Evolutionary conservation across 2,329 filamentous ascomycete genomes (phyloP).

Genomic region (Endoconidiophora polonica): DNA sequence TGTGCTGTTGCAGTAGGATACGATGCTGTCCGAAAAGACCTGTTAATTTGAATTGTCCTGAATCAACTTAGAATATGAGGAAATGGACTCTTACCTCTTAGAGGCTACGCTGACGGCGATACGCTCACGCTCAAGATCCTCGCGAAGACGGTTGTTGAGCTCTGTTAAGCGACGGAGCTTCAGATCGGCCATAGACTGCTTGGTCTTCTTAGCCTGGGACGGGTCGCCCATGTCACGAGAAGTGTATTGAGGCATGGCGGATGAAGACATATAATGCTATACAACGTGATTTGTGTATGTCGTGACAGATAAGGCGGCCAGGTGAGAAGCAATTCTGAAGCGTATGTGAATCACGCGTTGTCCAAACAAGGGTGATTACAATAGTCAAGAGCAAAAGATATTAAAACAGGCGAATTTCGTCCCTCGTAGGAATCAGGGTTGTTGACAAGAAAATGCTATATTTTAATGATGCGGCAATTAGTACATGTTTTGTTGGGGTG

Average conservation of each 20-base stretch:
- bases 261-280: constrained; percentile 4
- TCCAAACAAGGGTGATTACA: too few relatives aligned
- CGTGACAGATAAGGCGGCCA: background rate
- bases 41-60: background rate
- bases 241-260: constrained; percentile 48
- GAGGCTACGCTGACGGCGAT: constrained; percentile 92
- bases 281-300: background rate
- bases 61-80: background rate
- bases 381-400: background rate
- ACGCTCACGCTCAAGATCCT: constrained; percentile 86
- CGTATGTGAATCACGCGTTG: too few relatives aligned
- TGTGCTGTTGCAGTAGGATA: constrained; percentile 94
- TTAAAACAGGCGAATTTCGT: background rate
- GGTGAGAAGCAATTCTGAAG: background rate
- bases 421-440: too few relatives aligned
- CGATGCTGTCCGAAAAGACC: constrained; percentile 47
- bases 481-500: too few relatives aligned
- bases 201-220: constrained; percentile 70
- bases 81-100: constrained; percentile 45
- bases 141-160: constrained; percentile 86
- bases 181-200: constrained; percentile 97
- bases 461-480: too few relatives aligned
- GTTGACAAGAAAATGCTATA: too few relatives aligned
- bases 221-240: constrained; percentile 51
- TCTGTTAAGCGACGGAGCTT: constrained; percentile 93